Conservation (phyloP, 306 rosid genomes). For the Vigna reflexopilosa region DNA sequence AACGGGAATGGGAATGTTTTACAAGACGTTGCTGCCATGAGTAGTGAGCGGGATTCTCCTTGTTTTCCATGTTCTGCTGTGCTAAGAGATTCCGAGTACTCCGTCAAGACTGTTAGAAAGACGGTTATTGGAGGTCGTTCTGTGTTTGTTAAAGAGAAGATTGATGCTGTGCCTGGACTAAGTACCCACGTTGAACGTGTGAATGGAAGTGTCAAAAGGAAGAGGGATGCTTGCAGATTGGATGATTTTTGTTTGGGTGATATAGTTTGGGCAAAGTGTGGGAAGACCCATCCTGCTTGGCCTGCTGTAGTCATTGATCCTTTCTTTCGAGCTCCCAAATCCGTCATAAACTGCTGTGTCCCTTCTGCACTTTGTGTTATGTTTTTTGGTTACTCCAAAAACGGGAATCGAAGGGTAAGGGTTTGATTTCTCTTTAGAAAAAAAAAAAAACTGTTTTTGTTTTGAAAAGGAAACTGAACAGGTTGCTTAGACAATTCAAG, state of each 20-base stretch:
- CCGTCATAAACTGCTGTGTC: constrained; percentile 69
- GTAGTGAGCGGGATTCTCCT: constrained; percentile 38
- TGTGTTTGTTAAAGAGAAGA: constrained; percentile 33
- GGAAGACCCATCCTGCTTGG: constrained; percentile 83
- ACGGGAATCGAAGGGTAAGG: constrained; percentile 79
- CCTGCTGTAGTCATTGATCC: constrained; percentile 92
- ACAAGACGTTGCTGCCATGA: constrained; percentile 37
- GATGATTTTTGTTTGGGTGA: constrained; percentile 81
- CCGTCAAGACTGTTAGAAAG: constrained; percentile 34
- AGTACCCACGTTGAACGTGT: constrained; percentile 28
- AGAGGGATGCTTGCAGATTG: constrained; percentile 53
- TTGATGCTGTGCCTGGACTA: constrained; percentile 31
- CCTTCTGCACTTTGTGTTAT: constrained; percentile 80
- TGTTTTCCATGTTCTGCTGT: constrained; percentile 20
- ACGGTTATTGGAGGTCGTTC: constrained; percentile 35
- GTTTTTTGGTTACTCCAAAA: constrained; percentile 91
- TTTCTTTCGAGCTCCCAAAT: constrained; percentile 74
- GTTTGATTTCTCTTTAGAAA: neutral
- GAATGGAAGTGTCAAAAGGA: constrained; percentile 50
- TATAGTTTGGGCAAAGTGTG: constrained; percentile 91
- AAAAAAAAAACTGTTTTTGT: neutral
- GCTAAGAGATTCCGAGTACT: constrained; percentile 16
- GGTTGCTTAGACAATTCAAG: neutral
- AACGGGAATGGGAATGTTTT: constrained; percentile 42
- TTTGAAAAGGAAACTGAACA: neutral